phyloP scores from a whole-genome alignment of 2,329 filamentous ascomycete species.

The Talaromyces sp. region DNA sequence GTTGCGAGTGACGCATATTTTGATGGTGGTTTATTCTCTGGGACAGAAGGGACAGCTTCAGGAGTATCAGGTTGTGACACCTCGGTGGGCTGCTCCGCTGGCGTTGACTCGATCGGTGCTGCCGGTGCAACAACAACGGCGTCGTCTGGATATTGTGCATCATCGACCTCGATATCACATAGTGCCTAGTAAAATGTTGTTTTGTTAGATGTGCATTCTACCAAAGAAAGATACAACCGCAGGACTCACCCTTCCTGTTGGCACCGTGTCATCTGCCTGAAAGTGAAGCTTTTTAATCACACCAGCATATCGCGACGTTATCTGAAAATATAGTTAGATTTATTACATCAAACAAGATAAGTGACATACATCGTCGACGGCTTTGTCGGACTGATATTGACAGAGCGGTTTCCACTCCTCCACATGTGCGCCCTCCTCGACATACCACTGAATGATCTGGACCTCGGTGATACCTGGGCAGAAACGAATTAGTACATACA shows the following conservation, averaged over 20 bases:
- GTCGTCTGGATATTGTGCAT: conserved; percentile 62
- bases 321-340: conserved; percentile 48
- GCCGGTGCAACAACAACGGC: conserved; percentile 14
- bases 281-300: conserved; percentile 96
- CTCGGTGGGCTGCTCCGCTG: conserved; percentile 11
- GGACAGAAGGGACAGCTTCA: conserved; percentile 13
- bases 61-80: not conserved
- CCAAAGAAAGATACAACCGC: not conserved
- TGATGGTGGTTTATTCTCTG: conserved; percentile 29
- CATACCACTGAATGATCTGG: conserved; percentile 99
- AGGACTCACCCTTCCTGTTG: conserved; percentile 63
- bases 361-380: conserved; percentile 52
- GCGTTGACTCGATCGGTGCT: conserved; percentile 18
- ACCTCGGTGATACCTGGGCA: conserved; percentile 85
- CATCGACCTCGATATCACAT: conserved; percentile 89
- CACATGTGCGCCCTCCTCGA: conserved; percentile 87
- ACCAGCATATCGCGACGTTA: conserved; percentile 90
- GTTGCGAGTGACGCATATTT: conserved; percentile 75
- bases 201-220: not conserved
- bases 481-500: conserved; percentile 1
- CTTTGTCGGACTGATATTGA: conserved; percentile 98
- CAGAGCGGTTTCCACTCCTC: conserved; percentile 98
- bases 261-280: conserved; percentile 91
- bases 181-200: conserved; percentile 57
- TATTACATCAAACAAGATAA: not conserved